A percentile compares a stretch with the other conserved stretches of the same genome.
phyloP scores from a whole-genome alignment of 140 eudicot genomes.

The Anethum foeniculum region DNA sequence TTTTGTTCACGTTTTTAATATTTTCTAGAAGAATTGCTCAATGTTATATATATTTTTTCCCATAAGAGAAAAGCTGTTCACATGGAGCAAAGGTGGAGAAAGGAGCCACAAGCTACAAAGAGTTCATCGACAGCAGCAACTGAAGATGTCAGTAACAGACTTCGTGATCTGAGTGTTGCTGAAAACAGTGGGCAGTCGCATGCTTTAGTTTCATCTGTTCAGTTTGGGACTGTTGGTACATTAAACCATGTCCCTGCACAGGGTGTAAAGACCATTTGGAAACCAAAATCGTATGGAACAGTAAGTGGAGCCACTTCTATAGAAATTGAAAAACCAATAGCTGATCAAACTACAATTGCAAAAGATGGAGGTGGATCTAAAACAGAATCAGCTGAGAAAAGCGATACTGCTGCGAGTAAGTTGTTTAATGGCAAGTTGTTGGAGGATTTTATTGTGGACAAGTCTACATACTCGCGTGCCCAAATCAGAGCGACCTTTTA shows the following conservation, averaged over 20 bases:
- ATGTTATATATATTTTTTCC: background rate
- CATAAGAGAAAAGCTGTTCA: constrained; percentile 31
- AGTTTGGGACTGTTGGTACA: constrained; percentile 25
- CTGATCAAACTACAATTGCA: constrained; percentile 6
- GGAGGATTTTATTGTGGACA: constrained; percentile 71
- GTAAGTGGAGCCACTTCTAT: constrained; percentile 26
- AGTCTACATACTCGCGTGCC: constrained; percentile 57
- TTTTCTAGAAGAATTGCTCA: background rate
- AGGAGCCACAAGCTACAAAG: constrained; percentile 32
- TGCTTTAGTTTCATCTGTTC: constrained; percentile 24
- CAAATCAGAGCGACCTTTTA: constrained; percentile 87
- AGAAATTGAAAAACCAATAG: constrained; percentile 29
- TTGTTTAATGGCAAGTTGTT: constrained; percentile 39
- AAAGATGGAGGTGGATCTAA: constrained; percentile 18
- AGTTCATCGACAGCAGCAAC: constrained; percentile 23
- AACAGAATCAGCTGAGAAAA: constrained; percentile 25
- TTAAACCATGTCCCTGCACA: constrained; percentile 25
- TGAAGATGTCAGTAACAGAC: constrained; percentile 34
- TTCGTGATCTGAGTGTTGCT: constrained; percentile 29
- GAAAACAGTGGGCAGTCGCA: constrained; percentile 37
- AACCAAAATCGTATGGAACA: constrained; percentile 62
- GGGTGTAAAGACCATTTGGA: constrained; percentile 30
- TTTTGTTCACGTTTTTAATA: background rate
- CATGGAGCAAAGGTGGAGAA: constrained; percentile 41
- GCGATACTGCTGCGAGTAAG: constrained; percentile 27